These are phyloP conservation scores for Gastrodia elata DNA, from an alignment of 106 monocot genomes.

Conservation along the genomic window DNA sequence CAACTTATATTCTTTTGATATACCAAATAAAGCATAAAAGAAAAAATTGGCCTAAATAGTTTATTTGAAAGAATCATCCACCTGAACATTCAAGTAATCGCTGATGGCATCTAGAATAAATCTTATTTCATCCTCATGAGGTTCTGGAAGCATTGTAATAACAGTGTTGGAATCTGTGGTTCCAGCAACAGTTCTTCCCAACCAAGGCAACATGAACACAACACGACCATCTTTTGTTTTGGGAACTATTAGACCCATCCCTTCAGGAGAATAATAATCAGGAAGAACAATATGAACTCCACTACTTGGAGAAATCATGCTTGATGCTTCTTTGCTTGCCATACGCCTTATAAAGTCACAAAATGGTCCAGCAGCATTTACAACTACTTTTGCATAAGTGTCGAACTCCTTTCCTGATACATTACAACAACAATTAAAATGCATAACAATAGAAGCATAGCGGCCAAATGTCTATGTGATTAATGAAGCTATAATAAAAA, in stretches of 20 bases:
- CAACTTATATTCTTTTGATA: too few relatives aligned
- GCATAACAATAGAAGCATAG: conserved; percentile 16
- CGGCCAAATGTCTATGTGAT: neutral
- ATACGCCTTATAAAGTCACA: conserved; percentile 85
- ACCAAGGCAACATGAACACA: conserved; percentile 95
- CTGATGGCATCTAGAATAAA: conserved; percentile 94
- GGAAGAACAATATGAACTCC: conserved; percentile 98
- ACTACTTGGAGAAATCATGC: conserved; percentile 88
- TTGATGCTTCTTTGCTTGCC: conserved; percentile 59
- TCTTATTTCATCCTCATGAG: conserved; percentile 97
- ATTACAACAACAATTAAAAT: conserved; percentile 19
- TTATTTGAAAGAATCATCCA: conserved; percentile 9
- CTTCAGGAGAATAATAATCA: conserved; percentile 98
- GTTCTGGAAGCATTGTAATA: conserved; percentile 93
- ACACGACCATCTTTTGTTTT: conserved; percentile 98
- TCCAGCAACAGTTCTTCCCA: conserved; percentile 92
- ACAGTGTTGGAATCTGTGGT: conserved; percentile 88
- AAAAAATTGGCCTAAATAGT: neutral
- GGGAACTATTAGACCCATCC: conserved; percentile 98
- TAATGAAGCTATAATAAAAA: neutral
- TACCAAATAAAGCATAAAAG: too few relatives aligned
- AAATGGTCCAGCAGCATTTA: conserved; percentile 97
- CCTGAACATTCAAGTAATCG: conserved; percentile 93
- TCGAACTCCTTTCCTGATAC: conserved; percentile 79
- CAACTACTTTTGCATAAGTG: conserved; percentile 75